Evolutionary conservation across 495 filamentous ascomycete genomes (phyloP), one percentile per base, ranked within the genome.

Genomic region (Melanomma pulvis-pyrius): DNA sequence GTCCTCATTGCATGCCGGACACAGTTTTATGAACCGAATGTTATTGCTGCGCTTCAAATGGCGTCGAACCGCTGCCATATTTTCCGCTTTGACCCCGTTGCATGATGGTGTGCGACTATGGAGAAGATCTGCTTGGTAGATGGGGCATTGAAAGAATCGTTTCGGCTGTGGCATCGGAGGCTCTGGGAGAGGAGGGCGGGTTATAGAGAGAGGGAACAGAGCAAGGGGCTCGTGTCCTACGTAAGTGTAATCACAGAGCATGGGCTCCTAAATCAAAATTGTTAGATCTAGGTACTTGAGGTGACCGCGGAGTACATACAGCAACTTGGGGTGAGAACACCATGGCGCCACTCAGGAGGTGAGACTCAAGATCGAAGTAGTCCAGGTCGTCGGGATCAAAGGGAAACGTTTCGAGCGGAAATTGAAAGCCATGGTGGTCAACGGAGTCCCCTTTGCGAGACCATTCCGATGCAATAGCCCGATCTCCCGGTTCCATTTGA

Each of bases 1-100:
- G 19, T 48, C 22, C 15, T 50, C 41, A 21, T 60, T 60, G 44
- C 57, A 60, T 5, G 44, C 47, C 9, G 13, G 15, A 34, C 57
- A 60, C 5, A 50, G 41, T 41, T 34, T 48, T 1, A 32, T 11
- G 22, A 60, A 60, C 13, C 2, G 25, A 9, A 53, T 8, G 19
- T 48, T 29, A 5, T 49, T 13, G 8, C 13, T 19, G 24, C 24
- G 41, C 1, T 8, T 28, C 4, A 60, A 8, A 25, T 60, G 57
- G 9, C 44, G 39, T 6, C 44, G 44, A 9, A 60, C 26, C 7
- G 19, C 39, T 17, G 57, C 47, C 39, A 60, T 50, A 39, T 26
- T 21, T 1, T 30, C 21, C 7, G 12, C 57, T 49, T 17, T 34
- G 28, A 30, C 12, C 11, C 57, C 57, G 4, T 6, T n/a, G 39